Base-by-base conservation (phyloP, 2,329 filamentous ascomycete species). In the Exophiala bonariae region DNA sequence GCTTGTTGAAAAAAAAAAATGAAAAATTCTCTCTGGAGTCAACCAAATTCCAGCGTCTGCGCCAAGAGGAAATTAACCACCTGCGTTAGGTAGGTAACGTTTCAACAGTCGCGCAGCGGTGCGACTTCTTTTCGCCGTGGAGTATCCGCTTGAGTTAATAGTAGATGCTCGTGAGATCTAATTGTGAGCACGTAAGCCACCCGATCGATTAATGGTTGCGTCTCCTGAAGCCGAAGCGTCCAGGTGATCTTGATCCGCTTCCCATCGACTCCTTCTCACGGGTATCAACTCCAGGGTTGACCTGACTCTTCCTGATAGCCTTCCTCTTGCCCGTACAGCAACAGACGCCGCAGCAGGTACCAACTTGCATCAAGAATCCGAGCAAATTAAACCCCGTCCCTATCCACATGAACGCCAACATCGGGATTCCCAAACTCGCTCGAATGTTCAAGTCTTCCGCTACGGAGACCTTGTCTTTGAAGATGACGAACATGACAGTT, bases 401-500 rank as follows among this genome's bases (percentile, higher is more conserved):
- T 20, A 89, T 79, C 91, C 92, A 97, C 85, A 95, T 92, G 63
- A 95, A 95, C 0, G 73, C 86, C 60, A 95, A 80, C 86, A 95
- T 91, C 56, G 81, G 77, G 28, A 66, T 69, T 4, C 90, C 90
- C 26, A 95, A 72, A 3, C 77, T 69, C 3, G 85, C 87, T 8
- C 71, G 65, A 58, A 96, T 90, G 66, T 95, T 93, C 42, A 96
- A 73, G 48, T 87, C 82, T 2, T 78, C 77, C 3, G 71, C 69
- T 20, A 77, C 78, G 17, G 82, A 82, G 58, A 95, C 82, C 44
- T 88, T 87, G 50, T 88, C 83, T 56, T 82, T 80, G 72, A 95
- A 90, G 51, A 91, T 87, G 51, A 88, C 69, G 64, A 87, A 90
- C 75, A 96, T 89, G 61, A 85, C 86, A 0, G 89, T 95, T 8